Base-by-base conservation (phyloP, 2,329 filamentous ascomycete genomes). In the Blumeriella jaapii region DNA sequence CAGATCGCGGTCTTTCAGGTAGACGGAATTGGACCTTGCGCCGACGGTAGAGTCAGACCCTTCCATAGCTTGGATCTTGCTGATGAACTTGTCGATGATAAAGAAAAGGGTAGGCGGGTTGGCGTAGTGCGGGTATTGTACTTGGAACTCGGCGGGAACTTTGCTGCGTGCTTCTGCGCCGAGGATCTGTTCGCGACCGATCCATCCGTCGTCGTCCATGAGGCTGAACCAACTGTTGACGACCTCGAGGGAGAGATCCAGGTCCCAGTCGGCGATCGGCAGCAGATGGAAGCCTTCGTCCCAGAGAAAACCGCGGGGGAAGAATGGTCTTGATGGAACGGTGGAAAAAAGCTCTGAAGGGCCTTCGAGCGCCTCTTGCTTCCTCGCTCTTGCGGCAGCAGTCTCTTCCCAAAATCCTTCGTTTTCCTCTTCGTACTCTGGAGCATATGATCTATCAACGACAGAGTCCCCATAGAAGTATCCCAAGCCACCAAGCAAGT, bases 201-300 rank as follows among this genome's bases (percentile, higher is more conserved):
- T 96, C 91, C 91, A 98, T 35, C 91, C 91, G 56, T 96, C 86
- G 11, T 91, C 82, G 47, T 98, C 91, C 73, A 96, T 94, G 12
- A 93, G 72, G 45, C 79, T 85, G 63, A 93, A 93, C 91, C 91
- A 98, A 60, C 84, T 94, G 61, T 81, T 83, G 43, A 96, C 72
- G 46, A 98, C 85, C 44, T 95, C 85, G 18, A 81, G 63, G 3
- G 83, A 78, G 33, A 96, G 69, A 53, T 95, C 87, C 34, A 86
- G 74, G 55, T 98, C 91, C 82, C 87, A 98, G 47, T 98, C 89
- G 13, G 85, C 71, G 35, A 98, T 78, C 2, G 87, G 87, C 30
- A 94, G 65, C 22, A 98, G 66, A 54, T 98, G 91, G 61, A 96
- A 98, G 0, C 91, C 91, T 58, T 98, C 91, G 51, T 98, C 91